Conservation (phyloP, 495 filamentous ascomycete species). For the Staphylotrichum longicolle region DNA sequence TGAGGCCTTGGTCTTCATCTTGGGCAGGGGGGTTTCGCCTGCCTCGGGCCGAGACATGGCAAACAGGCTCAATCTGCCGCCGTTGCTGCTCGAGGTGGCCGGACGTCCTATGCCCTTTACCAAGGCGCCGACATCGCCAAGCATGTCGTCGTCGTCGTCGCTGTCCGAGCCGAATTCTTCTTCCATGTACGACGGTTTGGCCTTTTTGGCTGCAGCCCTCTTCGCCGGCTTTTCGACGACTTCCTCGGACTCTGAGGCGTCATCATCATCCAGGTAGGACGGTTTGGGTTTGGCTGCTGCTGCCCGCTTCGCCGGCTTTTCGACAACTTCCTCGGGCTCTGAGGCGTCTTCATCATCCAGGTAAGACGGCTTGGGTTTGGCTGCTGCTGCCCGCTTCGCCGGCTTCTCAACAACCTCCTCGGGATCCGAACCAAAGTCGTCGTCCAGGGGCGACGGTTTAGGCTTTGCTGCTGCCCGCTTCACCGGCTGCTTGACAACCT, state of each 20-base stretch:
- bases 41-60: slow-evolving; percentile 68
- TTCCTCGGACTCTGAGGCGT: slow-evolving; percentile 13
- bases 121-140: slow-evolving; percentile 82
- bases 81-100: slow-evolving; percentile 39
- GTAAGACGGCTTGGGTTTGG: slow-evolving; percentile 18
- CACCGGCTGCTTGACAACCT: slow-evolving; percentile 7
- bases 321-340: slow-evolving; percentile 14
- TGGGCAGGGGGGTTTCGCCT: slow-evolving; percentile 40
- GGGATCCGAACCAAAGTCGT: background rate
- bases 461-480: slow-evolving; percentile 18
- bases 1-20: slow-evolving; percentile 52
- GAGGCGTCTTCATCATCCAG: slow-evolving; percentile 20
- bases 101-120: slow-evolving; percentile 80
- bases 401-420: slow-evolving; percentile 20
- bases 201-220: slow-evolving; percentile 22
- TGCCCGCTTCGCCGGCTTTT: slow-evolving; percentile 19
- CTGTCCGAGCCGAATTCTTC: slow-evolving; percentile 38
- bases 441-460: background rate
- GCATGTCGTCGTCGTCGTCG: slow-evolving; percentile 60
- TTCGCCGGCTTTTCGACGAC: slow-evolving; percentile 21
- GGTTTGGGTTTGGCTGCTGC: slow-evolving; percentile 9
- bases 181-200: slow-evolving; percentile 19
- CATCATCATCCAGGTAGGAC: background rate
- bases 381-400: slow-evolving; percentile 16
- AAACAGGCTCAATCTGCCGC: slow-evolving; percentile 63